A percentile compares a stretch with the other conserved stretches of the same genome.
phyloP scores from a whole-genome alignment of 345 rosid genomes.

The Rhodamnia argentea region DNA sequence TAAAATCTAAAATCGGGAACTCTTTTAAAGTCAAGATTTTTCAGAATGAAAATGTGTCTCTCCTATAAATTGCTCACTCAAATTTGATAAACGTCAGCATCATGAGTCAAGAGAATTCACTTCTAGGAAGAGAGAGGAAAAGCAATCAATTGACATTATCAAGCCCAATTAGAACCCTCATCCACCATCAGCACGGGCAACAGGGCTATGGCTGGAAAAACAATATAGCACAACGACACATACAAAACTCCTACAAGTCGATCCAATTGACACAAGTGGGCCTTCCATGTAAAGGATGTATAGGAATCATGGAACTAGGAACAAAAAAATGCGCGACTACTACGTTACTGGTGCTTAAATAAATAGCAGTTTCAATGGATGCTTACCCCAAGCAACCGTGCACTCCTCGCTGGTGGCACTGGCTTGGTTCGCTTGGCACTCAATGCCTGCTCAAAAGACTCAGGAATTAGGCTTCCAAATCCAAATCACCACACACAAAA shows the following conservation, averaged over 20 bases:
- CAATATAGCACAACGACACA: not conserved
- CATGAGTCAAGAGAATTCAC: rapidly evolving
- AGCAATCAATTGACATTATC: not conserved
- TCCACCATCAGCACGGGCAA: not conserved
- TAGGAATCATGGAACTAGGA: not conserved
- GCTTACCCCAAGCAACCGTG: constrained; percentile 95
- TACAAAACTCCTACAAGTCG: not conserved
- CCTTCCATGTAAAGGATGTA: not conserved
- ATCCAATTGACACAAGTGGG: not conserved
- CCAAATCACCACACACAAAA: not conserved
- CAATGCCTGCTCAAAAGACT: constrained; percentile 49
- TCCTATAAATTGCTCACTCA: not conserved
- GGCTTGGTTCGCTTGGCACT: constrained; percentile 93
- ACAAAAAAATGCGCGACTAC: not conserved
- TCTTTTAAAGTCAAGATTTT: not conserved
- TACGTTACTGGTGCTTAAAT: not conserved
- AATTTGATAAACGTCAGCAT: not conserved
- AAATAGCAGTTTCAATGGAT: not conserved
- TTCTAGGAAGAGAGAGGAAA: not conserved
- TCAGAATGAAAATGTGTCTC: not conserved
- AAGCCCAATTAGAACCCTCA: not conserved
- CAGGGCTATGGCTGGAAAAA: not conserved
- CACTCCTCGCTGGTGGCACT: constrained; percentile 95
- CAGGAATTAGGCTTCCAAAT: not conserved
- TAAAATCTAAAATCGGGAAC: not conserved